phyloP scores from a whole-genome alignment of 306 rosid genomes.

The Corylus avellana region DNA sequence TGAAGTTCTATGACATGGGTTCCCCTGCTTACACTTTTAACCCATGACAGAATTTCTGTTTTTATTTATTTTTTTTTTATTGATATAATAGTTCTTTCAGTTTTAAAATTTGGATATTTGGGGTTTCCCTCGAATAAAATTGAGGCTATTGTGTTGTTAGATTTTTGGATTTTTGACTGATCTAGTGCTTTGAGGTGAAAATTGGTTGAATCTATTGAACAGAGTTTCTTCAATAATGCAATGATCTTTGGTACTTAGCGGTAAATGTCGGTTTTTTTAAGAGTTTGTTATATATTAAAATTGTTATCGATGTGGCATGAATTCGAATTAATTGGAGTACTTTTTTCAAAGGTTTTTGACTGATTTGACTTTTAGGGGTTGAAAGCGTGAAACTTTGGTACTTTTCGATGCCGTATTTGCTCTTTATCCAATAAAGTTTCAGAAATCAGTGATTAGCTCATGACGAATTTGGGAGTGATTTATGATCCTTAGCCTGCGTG shows the following conservation, averaged over 20 bases:
- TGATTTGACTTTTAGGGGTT: not conserved
- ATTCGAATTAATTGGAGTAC: not conserved
- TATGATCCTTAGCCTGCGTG: slow-evolving; percentile 4
- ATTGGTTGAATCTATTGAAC: slow-evolving; percentile 14
- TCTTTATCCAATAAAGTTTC: not conserved
- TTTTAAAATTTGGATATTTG: not conserved
- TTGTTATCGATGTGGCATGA: slow-evolving; percentile 1
- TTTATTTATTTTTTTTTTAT: not conserved
- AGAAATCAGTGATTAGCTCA: not conserved
- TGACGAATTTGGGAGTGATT: not conserved
- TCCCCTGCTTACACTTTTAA: not conserved
- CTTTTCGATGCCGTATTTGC: not conserved
- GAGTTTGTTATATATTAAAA: not conserved
- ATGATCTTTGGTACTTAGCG: not conserved
- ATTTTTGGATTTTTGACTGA: not conserved
- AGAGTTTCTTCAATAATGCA: not conserved
- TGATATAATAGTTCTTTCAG: not conserved
- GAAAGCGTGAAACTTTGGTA: slow-evolving; percentile 6
- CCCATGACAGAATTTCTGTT: not conserved
- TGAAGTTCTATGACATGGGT: not conserved
- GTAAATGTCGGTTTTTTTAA: not conserved
- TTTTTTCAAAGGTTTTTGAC: slow-evolving; percentile 9
- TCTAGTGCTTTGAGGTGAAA: not conserved
- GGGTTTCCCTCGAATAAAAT: not conserved
- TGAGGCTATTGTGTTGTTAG: not conserved